phyloP scores from a whole-genome alignment of 768 basidiomycete species.

The Pleurotus ostreatus region DNA sequence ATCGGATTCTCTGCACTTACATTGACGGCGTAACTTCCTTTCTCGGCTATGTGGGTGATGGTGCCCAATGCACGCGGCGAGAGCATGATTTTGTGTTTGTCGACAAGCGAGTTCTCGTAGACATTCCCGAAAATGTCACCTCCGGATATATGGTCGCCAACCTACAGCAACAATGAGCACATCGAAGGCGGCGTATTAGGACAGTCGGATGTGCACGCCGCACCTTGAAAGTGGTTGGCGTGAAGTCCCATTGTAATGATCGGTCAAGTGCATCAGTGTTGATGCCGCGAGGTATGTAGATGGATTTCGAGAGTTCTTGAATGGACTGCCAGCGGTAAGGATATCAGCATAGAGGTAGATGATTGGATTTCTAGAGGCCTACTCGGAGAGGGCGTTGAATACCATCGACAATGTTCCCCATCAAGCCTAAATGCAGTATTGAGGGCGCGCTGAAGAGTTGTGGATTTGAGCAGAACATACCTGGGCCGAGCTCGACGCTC shows the following conservation, averaged over 20 bases:
- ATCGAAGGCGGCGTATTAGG: slow-evolving; percentile 4
- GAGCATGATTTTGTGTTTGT: slow-evolving; percentile 97
- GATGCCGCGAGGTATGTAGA: slow-evolving; percentile 98
- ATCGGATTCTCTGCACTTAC: slow-evolving; percentile 40
- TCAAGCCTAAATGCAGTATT: slow-evolving; percentile 59
- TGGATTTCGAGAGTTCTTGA: slow-evolving; percentile 96
- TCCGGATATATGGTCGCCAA: slow-evolving; percentile 96
- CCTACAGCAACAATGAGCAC: slow-evolving; percentile 35
- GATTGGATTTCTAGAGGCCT: slow-evolving; percentile 22
- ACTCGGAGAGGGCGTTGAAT: slow-evolving; percentile 91
- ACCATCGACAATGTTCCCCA: slow-evolving; percentile 99
- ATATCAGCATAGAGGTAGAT: neutral
- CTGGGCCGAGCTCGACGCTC: slow-evolving; percentile 96
- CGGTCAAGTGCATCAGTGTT: slow-evolving; percentile 95
- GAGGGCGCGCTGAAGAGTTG: neutral
- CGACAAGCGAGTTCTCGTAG: slow-evolving; percentile 94
- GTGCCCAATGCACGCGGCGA: slow-evolving; percentile 92
- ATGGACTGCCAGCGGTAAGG: slow-evolving; percentile 55
- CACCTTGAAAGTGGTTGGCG: slow-evolving; percentile 76
- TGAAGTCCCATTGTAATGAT: slow-evolving; percentile 91
- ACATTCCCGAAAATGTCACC: slow-evolving; percentile 95
- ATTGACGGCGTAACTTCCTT: slow-evolving; percentile 88
- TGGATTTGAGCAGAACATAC: slow-evolving; percentile 35
- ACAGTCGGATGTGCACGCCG: slow-evolving; percentile 6
- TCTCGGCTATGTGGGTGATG: slow-evolving; percentile 89